A percentile compares a stretch with the other conserved stretches of the same genome.
phyloP scores from a whole-genome alignment of 108 stramenopile genomes.

The Cyclotella cryptica region DNA sequence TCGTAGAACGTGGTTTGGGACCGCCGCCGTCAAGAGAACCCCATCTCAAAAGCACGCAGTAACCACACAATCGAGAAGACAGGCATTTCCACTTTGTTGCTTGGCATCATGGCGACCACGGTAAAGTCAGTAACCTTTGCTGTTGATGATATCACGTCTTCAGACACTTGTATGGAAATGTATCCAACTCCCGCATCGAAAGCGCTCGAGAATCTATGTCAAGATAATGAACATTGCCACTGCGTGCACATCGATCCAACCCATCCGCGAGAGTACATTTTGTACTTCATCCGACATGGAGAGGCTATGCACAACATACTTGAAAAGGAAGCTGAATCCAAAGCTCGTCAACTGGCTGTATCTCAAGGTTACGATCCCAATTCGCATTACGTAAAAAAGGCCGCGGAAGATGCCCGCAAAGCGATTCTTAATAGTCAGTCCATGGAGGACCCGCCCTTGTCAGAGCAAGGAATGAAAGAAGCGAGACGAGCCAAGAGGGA shows the following conservation, averaged over 20 bases:
- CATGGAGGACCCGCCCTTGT: constrained; percentile 62
- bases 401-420: constrained; percentile 57
- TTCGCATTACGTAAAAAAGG: constrained; percentile 13
- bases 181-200: constrained; percentile 4
- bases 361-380: constrained; percentile 20
- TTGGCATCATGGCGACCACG: neutral
- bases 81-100: too few species aligned
- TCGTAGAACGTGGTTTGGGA: too few species aligned
- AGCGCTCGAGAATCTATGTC: neutral
- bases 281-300: constrained; percentile 43
- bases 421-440: constrained; percentile 42
- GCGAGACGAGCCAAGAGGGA: constrained; percentile 32
- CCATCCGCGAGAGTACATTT: constrained; percentile 8
- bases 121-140: constrained; percentile 5
- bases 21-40: too few species aligned
- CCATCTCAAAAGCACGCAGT: too few species aligned
- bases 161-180: neutral
- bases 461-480: constrained; percentile 55
- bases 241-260: neutral
- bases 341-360: constrained; percentile 6
- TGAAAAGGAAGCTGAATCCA: constrained; percentile 23
- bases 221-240: neutral
- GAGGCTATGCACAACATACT: constrained; percentile 34
- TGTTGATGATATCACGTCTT: neutral
- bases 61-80: too few species aligned